Evolutionary conservation across 192 early-diverging fungal species (phyloP).

Genomic region (Podila clonocystis): DNA sequence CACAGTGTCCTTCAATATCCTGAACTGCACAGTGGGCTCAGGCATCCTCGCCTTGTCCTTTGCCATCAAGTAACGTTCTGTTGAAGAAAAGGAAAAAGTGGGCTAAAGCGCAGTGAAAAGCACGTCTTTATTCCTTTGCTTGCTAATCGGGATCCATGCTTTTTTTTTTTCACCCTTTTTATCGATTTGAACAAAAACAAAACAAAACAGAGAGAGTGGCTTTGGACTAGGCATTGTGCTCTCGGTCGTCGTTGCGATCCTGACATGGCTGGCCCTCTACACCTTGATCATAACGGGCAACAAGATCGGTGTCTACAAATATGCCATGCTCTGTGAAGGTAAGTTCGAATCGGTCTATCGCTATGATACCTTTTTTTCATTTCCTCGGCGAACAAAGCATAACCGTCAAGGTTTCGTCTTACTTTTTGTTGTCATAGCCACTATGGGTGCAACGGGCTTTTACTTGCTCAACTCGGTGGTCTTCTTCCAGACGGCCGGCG

Average conservation of each 20-base stretch:
- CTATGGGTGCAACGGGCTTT: slow-evolving; percentile 63
- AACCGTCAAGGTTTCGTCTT: no score
- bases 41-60: slow-evolving; percentile 75
- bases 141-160: no score
- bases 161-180: background rate
- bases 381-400: no score
- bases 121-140: no score
- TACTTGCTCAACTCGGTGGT: slow-evolving; percentile 63
- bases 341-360: background rate
- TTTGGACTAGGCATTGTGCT: slow-evolving; percentile 64
- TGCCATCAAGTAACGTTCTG: slow-evolving; percentile 56
- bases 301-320: slow-evolving; percentile 61
- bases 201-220: slow-evolving; percentile 50
- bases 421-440: slow-evolving; percentile 13
- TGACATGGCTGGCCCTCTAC: slow-evolving; percentile 61
- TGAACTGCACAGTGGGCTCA: slow-evolving; percentile 76
- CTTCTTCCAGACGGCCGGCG: slow-evolving; percentile 67
- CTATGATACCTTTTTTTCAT: background rate
- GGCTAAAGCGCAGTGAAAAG: background rate
- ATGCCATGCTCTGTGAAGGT: slow-evolving; percentile 57
- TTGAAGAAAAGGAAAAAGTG: slow-evolving; percentile 5
- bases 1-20: slow-evolving; percentile 65
- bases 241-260: slow-evolving; percentile 55
- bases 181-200: background rate
- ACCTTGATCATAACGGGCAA: slow-evolving; percentile 65